Evolutionary conservation across 2,329 filamentous ascomycete genomes (phyloP).

Genomic region (Colletotrichum sp.): DNA sequence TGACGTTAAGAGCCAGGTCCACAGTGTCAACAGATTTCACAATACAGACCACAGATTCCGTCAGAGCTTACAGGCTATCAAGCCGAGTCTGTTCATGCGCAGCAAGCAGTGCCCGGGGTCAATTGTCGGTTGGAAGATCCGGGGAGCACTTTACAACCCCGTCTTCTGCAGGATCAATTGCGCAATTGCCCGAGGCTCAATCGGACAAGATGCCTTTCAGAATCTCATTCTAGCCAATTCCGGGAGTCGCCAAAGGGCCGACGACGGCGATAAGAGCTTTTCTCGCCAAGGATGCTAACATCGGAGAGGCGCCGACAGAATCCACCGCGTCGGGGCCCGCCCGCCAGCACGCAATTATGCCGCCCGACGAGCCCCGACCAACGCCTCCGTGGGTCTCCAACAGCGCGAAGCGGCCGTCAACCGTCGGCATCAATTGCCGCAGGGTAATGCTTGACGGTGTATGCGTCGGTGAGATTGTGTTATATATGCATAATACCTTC

Average conservation of each 20-base stretch:
- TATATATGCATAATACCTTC: neutral
- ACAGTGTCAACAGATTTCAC: neutral
- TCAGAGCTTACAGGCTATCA: too few relatives aligned
- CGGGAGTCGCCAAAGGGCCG: neutral
- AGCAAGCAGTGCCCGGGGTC: neutral
- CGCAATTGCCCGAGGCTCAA: neutral
- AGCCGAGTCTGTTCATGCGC: rapidly evolving
- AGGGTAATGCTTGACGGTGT: neutral
- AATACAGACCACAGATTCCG: neutral
- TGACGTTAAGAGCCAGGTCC: rapidly evolving
- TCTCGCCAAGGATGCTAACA: neutral
- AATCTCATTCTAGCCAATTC: neutral
- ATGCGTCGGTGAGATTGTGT: neutral
- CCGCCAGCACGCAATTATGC: neutral
- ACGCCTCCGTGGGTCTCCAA: neutral
- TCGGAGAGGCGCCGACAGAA: conserved; percentile 3
- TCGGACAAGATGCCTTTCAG: rapidly evolving
- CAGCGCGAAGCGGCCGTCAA: neutral
- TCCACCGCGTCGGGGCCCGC: neutral
- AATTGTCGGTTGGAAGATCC: neutral
- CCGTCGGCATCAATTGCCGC: neutral
- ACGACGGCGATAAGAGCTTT: neutral
- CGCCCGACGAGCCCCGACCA: neutral
- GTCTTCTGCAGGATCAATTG: neutral
- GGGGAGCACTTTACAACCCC: neutral